Base-by-base conservation (phyloP, 306 rosid species). In the Prunus padus region DNA sequence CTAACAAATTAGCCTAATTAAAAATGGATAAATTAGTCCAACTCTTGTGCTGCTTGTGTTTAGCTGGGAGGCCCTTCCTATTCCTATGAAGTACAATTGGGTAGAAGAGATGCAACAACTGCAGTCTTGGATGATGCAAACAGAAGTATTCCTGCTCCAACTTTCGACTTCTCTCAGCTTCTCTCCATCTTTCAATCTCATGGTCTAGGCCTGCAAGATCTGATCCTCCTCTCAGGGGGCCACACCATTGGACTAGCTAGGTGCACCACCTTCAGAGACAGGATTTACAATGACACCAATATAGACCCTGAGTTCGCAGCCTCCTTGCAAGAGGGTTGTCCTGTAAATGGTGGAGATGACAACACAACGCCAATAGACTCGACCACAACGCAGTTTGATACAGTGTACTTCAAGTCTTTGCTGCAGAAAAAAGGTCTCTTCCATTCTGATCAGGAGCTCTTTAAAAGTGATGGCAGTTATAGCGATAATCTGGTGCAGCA, bases 361-460 rank as follows among this genome's bases (percentile, higher is more conserved):
- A 76, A 65, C 40, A 49, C 49, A 3, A 19, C 23, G 25, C 84
- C 84, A 0, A 3, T 83, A 1, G 87, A 83, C 51, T 3, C 33
- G 1, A 60, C 71, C 10, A 45, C 76, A 7, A 3, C 11, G 3
- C 3, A 1, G 5, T 80, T 80, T 8, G 87, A 83, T 55, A 72
- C 49, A 1, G 26, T n/a, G 33, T 79, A 83, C 84, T 83, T 76
- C 82, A 76, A 73, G 69, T 69, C 54, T 1, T 72, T 83, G 77
- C 22, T 72, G 50, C 11, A 26, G 12, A 15, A 25, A 4, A 77
- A 73, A 72, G 84, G 87, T 30, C 84, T 80, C 45, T 71, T 84
- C 3, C 87, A 84, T 57, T 77, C 84, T 19, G 87, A 84, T 47
- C 87, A 84, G 73, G 71, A 80, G 45, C 82, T 84, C 37, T 84